Base-by-base conservation (phyloP, 1,139 yeast genomes). In the Saccharomycopsis crataegensis region DNA sequence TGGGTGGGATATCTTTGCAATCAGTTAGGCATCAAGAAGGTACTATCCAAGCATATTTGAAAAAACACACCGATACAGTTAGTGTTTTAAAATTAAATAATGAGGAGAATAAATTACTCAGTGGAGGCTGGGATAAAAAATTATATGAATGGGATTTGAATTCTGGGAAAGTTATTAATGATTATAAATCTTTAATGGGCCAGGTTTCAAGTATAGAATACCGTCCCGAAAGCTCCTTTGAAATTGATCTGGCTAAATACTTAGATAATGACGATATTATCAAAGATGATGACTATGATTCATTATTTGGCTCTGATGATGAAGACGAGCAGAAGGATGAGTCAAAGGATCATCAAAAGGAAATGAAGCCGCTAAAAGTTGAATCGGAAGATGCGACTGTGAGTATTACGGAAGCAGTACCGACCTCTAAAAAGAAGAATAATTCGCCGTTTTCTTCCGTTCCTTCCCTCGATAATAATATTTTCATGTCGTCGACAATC, bases 111-210 rank as follows among this genome's bases (percentile, higher is more conserved):
- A 68, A 72, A 50, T 79, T 90, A 43, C 65, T 93, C 6, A 84
- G 94, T 45, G 99, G 97, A 0, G 80, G 94, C 6, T 93, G 98
- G 96, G 99, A 93, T 70, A 83, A 81, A 65, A 73, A 79, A 6
- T 76, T 86, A 3, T 71, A 83, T 31, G 79, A 84, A 60, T 91
- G 98, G 97, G 99, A 93, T 68, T 71, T 94, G 52, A 77, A 86
- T 59, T 79, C 86, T 0, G 97, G 98, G 1, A 72, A 75, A 46
- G 70, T 77, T 36, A 64, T 74, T 2, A 68, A 71, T 17, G 62
- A 72, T 36, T 87, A 75, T 62, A 62, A 70, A 5, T 82, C 79
- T 2, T 75, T 82, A 48, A 75, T 86, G 0, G 93, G 96, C 1
- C 98, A 93, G 65, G 74, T 93, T 2, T 83, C 96, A 7, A 78